A percentile compares a stretch with the other conserved stretches of the same genome.
Evolutionary conservation across 371 early-diverging fungal genomes (phyloP).

Genomic region (Coemansia sp.): DNA sequence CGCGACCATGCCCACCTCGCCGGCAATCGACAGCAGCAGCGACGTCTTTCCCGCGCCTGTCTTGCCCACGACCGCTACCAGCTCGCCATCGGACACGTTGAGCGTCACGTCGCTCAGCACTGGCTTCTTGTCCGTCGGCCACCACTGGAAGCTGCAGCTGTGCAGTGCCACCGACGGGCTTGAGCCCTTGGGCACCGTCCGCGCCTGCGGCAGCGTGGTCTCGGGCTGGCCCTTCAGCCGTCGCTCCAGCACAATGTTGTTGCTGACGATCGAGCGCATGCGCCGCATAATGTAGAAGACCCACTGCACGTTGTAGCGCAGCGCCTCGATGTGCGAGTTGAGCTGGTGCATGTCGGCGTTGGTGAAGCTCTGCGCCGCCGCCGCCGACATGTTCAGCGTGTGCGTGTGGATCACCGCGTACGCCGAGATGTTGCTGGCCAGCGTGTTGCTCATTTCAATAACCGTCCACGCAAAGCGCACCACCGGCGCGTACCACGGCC

Average conservation of each 20-base stretch:
- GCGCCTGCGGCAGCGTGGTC: not conserved
- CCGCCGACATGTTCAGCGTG: conserved; percentile 1
- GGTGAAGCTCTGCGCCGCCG: conserved; percentile 6
- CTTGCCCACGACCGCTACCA: conserved; percentile 38
- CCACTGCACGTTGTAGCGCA: conserved; percentile 1
- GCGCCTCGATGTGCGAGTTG: conserved; percentile 4
- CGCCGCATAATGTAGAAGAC: not conserved
- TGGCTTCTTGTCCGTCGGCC: not conserved
- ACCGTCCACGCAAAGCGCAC: conserved; percentile 29
- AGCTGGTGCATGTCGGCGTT: conserved; percentile 29
- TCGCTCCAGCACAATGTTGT: conserved; percentile 10
- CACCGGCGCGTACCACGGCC: conserved; percentile 39
- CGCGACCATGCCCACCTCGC: conserved; percentile 29
- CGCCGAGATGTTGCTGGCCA: conserved; percentile 41
- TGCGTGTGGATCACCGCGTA: conserved; percentile 17
- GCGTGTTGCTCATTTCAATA: conserved; percentile 35
- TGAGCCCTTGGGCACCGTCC: not conserved
- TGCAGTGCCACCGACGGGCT: conserved; percentile 11
- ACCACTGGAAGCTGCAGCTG: conserved; percentile 17
- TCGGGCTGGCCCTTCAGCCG: conserved; percentile 3
- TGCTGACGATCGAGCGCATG: not conserved
- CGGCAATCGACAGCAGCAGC: conserved; percentile 49
- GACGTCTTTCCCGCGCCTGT: conserved; percentile 51
- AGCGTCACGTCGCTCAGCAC: conserved; percentile 15
- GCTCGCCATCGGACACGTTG: conserved; percentile 8